Evolutionary conservation across 75 land plant genomes (phyloP).

Genomic region (Cunninghamia lanceolata): DNA sequence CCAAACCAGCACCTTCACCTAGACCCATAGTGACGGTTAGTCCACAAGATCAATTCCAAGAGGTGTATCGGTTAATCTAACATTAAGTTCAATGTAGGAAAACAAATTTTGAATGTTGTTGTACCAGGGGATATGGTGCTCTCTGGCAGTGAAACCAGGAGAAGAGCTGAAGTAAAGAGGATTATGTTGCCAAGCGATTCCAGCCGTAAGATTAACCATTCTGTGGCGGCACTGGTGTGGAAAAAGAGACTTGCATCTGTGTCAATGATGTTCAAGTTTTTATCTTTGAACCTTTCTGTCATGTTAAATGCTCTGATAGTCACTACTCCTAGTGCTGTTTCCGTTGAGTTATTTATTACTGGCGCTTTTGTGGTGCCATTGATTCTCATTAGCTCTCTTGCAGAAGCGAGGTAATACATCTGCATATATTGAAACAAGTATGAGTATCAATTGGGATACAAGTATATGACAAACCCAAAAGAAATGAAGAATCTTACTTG

Average conservation of each 20-base stretch:
- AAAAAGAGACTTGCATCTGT: conserved; percentile 62
- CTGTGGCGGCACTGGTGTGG: conserved; percentile 56
- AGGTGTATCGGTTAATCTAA: too few species aligned
- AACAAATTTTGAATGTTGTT: background rate
- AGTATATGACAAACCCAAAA: background rate
- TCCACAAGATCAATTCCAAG: too few species aligned
- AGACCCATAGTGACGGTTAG: too few species aligned
- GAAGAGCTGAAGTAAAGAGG: conserved; percentile 49
- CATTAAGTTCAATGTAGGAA: too few species aligned
- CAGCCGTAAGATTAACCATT: conserved; percentile 72
- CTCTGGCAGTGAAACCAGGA: conserved; percentile 60
- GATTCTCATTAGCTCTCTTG: conserved; percentile 71
- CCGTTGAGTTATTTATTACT: conserved; percentile 65
- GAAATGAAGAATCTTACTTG: conserved; percentile 53
- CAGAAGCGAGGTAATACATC: conserved; percentile 65
- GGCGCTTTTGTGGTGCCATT: conserved; percentile 91
- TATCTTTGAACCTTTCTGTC: conserved; percentile 43
- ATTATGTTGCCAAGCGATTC: conserved; percentile 50
- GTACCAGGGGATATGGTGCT: conserved; percentile 61
- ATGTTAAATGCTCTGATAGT: conserved; percentile 72
- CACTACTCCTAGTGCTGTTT: conserved; percentile 67
- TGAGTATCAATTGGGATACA: background rate
- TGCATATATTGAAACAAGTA: conserved; percentile 20
- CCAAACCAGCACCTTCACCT: too few species aligned
- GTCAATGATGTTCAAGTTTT: conserved; percentile 57